Evolutionary conservation across 2,329 filamentous ascomycete genomes (phyloP).

Genomic region (Dothistroma septosporum): DNA sequence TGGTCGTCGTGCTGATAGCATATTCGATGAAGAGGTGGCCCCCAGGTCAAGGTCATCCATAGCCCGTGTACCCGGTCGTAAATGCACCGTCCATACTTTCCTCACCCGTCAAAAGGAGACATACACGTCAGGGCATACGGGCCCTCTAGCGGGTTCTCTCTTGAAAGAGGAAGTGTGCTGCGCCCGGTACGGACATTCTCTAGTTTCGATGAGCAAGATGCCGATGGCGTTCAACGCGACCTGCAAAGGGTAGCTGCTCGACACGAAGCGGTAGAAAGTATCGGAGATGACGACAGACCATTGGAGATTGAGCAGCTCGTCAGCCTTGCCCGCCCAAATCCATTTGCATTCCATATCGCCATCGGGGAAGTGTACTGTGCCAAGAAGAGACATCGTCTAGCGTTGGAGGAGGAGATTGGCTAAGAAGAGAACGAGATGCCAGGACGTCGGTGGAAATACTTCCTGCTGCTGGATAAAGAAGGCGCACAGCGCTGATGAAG

Average conservation of each 20-base stretch:
- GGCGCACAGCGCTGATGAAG: no score
- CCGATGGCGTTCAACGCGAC: background rate
- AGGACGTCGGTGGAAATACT: no score
- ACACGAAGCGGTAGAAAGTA: background rate
- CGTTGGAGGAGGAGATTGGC: background rate
- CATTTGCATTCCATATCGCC: background rate
- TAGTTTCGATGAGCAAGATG: background rate
- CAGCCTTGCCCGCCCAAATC: background rate
- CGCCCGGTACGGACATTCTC: background rate
- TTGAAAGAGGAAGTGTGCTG: background rate
- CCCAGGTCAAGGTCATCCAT: background rate
- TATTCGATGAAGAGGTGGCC: slow-evolving; percentile 16
- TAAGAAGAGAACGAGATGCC: no score
- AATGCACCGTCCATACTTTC: background rate
- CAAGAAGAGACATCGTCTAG: background rate
- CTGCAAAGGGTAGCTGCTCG: background rate
- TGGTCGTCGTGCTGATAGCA: slow-evolving; percentile 15
- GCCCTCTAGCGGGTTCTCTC: background rate
- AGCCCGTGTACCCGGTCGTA: background rate
- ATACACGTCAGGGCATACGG: no score
- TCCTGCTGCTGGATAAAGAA: no score
- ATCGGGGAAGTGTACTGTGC: background rate
- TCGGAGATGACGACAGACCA: no score
- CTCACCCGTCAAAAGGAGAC: background rate
- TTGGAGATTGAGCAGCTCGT: no score